Evolutionary conservation across 2,329 filamentous ascomycete species (phyloP), one percentile per base, ranked within the genome.

Genomic region (Colletotrichum tropicale): DNA sequence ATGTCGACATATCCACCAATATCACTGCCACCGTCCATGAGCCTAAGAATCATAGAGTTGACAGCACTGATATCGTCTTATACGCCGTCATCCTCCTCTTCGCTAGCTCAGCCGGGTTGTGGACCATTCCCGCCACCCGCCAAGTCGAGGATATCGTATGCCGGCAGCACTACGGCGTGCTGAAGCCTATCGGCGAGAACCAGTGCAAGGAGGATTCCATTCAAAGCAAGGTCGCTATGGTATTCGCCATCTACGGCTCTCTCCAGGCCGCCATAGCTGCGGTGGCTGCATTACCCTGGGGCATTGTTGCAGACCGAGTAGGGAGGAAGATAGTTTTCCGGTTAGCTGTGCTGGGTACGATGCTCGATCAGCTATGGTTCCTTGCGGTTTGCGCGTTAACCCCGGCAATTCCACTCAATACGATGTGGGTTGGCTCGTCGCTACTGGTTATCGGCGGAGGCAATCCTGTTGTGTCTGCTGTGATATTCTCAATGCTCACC

Each of bases 301-400:
- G 84, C 13, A 78, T 85, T 4, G 79, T 84, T 6, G 84, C 84
- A 10, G 85, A 86, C 77, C 82, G 81, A 32, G 80, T 86, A 66
- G 85, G 85, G 15, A 81, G 85, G 36, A 84, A 83, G 58, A 81
- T 80, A 10, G 82, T 86, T 16, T 82, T 83, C 60, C 77, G 79
- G 1, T 56, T 85, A 16, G 69, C 81, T 28, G 75, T 85, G 8
- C 21, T 77, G 16, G 85, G 85, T 6, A 77, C 84, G 34, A 61
- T 80, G 7, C 64, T 86, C 0, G 56, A 78, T 15, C 58, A 80
- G 6, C 38, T 82, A 4, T 83, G 80, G 66, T 78, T 81, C n/a
- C 80, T 85, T 32, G 65, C 79, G 21, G 79, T 86, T 2, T 80
- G 83, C 55, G 83, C 80, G 78, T 85, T 85, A 28, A 80, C 80